phyloP scores from a whole-genome alignment of 2,329 filamentous ascomycete genomes.

The Colletotrichum scovillei region DNA sequence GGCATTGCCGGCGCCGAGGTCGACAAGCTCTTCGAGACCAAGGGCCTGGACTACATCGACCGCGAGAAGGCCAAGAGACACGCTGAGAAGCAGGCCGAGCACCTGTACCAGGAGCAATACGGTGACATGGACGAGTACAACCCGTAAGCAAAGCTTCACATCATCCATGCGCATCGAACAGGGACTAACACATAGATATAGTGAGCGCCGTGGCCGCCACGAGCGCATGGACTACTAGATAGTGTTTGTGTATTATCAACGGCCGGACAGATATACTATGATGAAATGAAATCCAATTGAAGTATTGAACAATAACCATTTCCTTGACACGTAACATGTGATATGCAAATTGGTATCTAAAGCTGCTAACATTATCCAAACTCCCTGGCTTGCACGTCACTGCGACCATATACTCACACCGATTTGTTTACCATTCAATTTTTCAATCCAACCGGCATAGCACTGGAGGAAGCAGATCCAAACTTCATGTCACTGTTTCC shows the following conservation, averaged over 20 bases:
- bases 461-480: background rate
- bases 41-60: conserved; percentile 72
- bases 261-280: conserved; percentile 11
- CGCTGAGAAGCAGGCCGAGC: conserved; percentile 67
- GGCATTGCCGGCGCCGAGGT: conserved; percentile 80
- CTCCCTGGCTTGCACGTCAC: too few species aligned
- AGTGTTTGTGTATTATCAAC: background rate
- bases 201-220: conserved; percentile 24
- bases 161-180: background rate
- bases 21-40: conserved; percentile 80
- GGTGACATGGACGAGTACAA: conserved; percentile 63
- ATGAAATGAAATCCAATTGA: conserved; percentile 14
- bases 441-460: background rate
- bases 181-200: background rate
- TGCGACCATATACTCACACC: too few species aligned
- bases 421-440: background rate
- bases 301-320: background rate
- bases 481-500: background rate
- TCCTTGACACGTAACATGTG: background rate
- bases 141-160: conserved; percentile 56
- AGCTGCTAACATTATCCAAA: background rate
- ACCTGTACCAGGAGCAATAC: conserved; percentile 74
- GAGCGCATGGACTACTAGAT: conserved; percentile 27
- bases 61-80: conserved; percentile 68
- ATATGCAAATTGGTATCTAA: conserved; percentile 11